Evolutionary conservation across 2,329 filamentous ascomycete species (phyloP), one percentile per base, ranked within the genome.

Genomic region (Metarhizium rileyi): DNA sequence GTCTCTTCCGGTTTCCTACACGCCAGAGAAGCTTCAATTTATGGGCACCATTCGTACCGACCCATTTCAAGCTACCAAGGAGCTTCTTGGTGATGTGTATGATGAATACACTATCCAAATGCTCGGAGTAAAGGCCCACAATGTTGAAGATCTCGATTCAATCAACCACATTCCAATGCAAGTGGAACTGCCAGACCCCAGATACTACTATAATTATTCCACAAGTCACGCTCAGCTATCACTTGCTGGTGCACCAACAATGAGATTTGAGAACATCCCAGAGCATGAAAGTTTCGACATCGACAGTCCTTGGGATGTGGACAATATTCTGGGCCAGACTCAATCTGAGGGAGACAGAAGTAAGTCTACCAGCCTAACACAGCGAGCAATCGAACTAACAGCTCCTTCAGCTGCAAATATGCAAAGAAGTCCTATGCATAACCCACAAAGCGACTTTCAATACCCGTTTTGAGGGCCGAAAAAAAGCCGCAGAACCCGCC

Each of bases 231-330:
- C 50, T 52, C 10, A 50, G 46, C 25, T 22, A 48, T n/a, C 35
- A 43, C 25, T 27, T 4, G 16, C 33, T 10, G 41, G 48, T 12
- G 43, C 50, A 1, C 47, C 53, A 2, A 45, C 54, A 6, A 46
- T 59, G 47, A 44, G 45, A 12, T 50, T 59, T 41, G 54, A 58
- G 3, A 35, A 43, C 23, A 26, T 59, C 18, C 49, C 48, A 2
- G 52, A 60, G 20, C 50, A 56, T 28, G 51, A 59, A 16, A 50
- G 48, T 30, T 58, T 56, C 30, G 56, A 59, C 44, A 56, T 60
- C 38, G 50, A 56, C 23, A 57, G 47, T 30, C 55, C 57, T 18
- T 59, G 54, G 53, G 57, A 60, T 8, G 23, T 59, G 7, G 54
- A 60, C 25, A 50, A 48, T 12, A 51, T 59, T 8, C 41, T 59